Percentiles rank a stretch among this genome's conserved stretches.
phyloP scores from a whole-genome alignment of 371 early-diverging fungal species.

The Zopfochytrium polystomum region DNA sequence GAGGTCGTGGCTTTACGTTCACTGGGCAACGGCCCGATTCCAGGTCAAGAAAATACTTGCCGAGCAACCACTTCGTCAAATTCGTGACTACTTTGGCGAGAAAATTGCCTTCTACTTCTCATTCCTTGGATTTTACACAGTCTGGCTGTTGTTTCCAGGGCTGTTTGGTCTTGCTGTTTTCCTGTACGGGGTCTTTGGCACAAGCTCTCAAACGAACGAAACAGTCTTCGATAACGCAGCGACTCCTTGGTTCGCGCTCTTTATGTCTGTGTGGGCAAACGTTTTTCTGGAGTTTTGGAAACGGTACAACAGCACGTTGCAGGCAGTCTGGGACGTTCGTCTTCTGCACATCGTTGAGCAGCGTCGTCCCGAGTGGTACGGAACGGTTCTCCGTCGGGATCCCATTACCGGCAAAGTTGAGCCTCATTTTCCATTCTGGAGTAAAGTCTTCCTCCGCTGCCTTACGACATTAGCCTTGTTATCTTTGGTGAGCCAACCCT shows the following conservation, averaged over 20 bases:
- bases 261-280: slow-evolving; percentile 57
- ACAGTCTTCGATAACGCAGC: slow-evolving; percentile 54
- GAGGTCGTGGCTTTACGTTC: slow-evolving; percentile 29
- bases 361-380: slow-evolving; percentile 52
- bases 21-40: slow-evolving; percentile 19
- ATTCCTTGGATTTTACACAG: slow-evolving; percentile 52
- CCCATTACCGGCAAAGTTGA: slow-evolving; percentile 27
- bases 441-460: not conserved
- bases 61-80: slow-evolving; percentile 38
- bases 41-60: slow-evolving; percentile 5
- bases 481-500: no score
- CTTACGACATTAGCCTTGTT: slow-evolving; percentile 26
- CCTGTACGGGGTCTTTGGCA: slow-evolving; percentile 42
- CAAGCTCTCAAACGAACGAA: not conserved
- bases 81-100: slow-evolving; percentile 59
- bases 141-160: slow-evolving; percentile 46
- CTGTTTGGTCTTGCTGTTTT: slow-evolving; percentile 45
- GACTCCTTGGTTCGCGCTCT: slow-evolving; percentile 52
- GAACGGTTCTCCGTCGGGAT: slow-evolving; percentile 16
- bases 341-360: slow-evolving; percentile 48
- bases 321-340: slow-evolving; percentile 56
- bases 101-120: slow-evolving; percentile 61
- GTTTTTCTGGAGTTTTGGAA: slow-evolving; percentile 66
- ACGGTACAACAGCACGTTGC: slow-evolving; percentile 45
- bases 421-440: slow-evolving; percentile 10